Evolutionary conservation across 1,139 yeast genomes (phyloP), one percentile per base, ranked within the genome.

Genomic region (Insectozyma bohioensis): DNA sequence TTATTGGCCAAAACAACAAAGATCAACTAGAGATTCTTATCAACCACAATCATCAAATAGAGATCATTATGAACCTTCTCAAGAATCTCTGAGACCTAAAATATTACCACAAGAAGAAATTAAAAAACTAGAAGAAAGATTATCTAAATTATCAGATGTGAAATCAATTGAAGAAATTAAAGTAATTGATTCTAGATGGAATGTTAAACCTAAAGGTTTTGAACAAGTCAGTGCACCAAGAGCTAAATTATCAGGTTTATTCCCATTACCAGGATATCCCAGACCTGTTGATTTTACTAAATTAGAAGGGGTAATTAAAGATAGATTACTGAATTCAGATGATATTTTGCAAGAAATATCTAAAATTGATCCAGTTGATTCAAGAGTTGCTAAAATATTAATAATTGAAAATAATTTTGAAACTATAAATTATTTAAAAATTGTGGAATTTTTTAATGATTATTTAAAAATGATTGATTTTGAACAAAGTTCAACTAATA

Each of bases 211-310:
- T 0, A 62, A 68, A 29, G 95, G 90, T 0, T 85, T 84, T 54
- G 95, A 86, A 49, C 71, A 74, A 9, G 80, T 85, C 3, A 74
- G 86, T 2, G 85, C 94, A 0, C 87, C 80, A 44, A 69, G 85
- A 44, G 95, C 95, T 4, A 88, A 88, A 49, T 64, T 85, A 13
- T 78, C 90, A 1, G 96, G 96, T 0, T 57, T 85, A 4, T 88
- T 86, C 47, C 87, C 92, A 1, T 63, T 78, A 16, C 94, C 94
- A 1, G 92, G 92, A 3, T 72, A 74, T 32, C 78, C 84, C 0
- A 67, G 73, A 43, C 77, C 75, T 2, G 67, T 76, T 27, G 82
- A 78, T 47, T 67, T 68, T 27, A 70, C 78, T 4, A 73, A 73
- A 41, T 49, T 78, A 20, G 79, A 75, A 46, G 80, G 78, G 1